Evolutionary conservation across 306 rosid genomes (phyloP).

Genomic region (Pterocarpus santalinus): DNA sequence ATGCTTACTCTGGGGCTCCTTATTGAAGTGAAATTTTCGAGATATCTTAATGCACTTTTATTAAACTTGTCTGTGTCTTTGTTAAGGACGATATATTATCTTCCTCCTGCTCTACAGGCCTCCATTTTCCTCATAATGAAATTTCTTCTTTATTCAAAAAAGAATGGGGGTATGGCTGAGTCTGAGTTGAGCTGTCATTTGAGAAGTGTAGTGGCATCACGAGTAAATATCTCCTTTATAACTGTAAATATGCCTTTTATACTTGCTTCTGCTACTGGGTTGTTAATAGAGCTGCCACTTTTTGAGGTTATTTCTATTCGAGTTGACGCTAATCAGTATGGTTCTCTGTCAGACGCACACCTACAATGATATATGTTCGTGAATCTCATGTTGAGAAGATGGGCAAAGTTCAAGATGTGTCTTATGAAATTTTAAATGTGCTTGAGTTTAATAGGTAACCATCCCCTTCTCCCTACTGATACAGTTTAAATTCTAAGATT

Average conservation of each 20-base stretch:
- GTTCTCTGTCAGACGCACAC: slow-evolving; percentile 79
- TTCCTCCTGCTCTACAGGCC: not conserved
- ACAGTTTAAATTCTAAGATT: slow-evolving; percentile 5
- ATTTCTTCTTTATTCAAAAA: not conserved
- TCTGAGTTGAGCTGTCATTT: slow-evolving; percentile 29
- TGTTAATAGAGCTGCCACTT: slow-evolving; percentile 33
- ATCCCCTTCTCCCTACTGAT: slow-evolving; percentile 13
- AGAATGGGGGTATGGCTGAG: not conserved
- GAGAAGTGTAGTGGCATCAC: slow-evolving; percentile 9
- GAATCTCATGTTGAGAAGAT: slow-evolving; percentile 92
- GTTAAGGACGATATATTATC: not conserved
- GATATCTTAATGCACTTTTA: not conserved
- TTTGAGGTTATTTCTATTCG: slow-evolving; percentile 42
- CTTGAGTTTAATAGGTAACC: slow-evolving; percentile 94
- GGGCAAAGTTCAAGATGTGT: slow-evolving; percentile 74
- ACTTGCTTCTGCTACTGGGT: slow-evolving; percentile 12
- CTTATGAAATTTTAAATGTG: slow-evolving; percentile 92
- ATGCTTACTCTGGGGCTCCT: not conserved
- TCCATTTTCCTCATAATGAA: slow-evolving; percentile 4
- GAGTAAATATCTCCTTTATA: slow-evolving; percentile 10
- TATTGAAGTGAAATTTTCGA: not conserved
- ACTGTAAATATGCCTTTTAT: slow-evolving; percentile 18
- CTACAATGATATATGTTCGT: slow-evolving; percentile 85
- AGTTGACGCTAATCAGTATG: slow-evolving; percentile 44
- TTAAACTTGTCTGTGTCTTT: slow-evolving; percentile 11